Conservation (phyloP, 805 yeast species). For the Candida stauntonica region DNA sequence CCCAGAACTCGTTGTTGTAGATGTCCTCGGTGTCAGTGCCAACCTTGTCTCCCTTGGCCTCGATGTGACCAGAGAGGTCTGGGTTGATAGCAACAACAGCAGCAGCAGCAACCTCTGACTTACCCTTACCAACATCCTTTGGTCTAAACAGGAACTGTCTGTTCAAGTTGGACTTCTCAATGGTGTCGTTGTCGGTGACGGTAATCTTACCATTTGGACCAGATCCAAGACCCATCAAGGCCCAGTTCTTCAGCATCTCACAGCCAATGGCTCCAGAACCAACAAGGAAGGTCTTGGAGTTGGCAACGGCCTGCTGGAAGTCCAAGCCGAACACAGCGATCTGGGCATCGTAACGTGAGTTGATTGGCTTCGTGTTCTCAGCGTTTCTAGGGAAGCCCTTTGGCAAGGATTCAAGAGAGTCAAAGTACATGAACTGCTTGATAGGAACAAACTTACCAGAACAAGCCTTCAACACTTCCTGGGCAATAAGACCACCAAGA, state of each 20-base stretch:
- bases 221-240: conserved; percentile 90
- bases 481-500: conserved; percentile 92
- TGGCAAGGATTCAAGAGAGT: conserved; percentile 89
- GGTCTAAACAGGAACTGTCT: conserved; percentile 95
- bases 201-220: conserved; percentile 83
- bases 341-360: conserved; percentile 89
- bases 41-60: conserved; percentile 77
- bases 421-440: conserved; percentile 89
- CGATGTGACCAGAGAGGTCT: conserved; percentile 72
- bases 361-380: conserved; percentile 68
- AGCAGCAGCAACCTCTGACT: conserved; percentile 83
- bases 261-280: conserved; percentile 99
- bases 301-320: conserved; percentile 68
- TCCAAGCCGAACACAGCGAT: conserved; percentile 88
- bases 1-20: conserved; percentile 86
- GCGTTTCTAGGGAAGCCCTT: conserved; percentile 57
- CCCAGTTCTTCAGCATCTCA: conserved; percentile 98
- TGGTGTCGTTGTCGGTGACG: conserved; percentile 91
- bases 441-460: conserved; percentile 95
- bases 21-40: conserved; percentile 89
- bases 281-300: conserved; percentile 81
- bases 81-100: conserved; percentile 89
- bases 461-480: conserved; percentile 91
- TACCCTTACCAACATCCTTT: conserved; percentile 86
- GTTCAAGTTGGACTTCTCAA: conserved; percentile 92